Conservation (phyloP, 1,139 yeast genomes). For the Yamadazyma trypodendri region DNA sequence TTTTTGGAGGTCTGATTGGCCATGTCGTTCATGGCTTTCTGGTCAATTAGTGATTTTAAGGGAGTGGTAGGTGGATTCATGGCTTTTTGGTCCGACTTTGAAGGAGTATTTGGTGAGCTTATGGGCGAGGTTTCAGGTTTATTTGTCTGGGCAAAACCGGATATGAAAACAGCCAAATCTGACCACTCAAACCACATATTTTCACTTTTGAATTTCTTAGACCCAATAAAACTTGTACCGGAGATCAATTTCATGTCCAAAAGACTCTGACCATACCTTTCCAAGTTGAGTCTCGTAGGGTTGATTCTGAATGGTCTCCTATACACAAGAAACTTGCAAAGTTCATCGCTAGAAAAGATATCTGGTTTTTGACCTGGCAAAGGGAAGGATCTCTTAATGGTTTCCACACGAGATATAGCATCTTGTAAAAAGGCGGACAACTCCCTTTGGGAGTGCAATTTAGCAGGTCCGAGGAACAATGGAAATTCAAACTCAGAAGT, state of each 20-base stretch:
- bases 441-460: slow-evolving; percentile 19
- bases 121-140: neutral
- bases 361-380: slow-evolving; percentile 44
- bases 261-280: slow-evolving; percentile 43
- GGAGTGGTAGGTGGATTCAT: no score
- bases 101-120: slow-evolving; percentile 7
- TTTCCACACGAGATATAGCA: slow-evolving; percentile 26
- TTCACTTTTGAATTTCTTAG: slow-evolving; percentile 41
- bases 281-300: slow-evolving; percentile 40
- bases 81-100: no score
- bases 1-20: slow-evolving; percentile 27
- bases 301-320: slow-evolving; percentile 34
- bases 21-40: slow-evolving; percentile 23
- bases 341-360: slow-evolving; percentile 39
- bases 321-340: slow-evolving; percentile 29
- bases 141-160: slow-evolving; percentile 14
- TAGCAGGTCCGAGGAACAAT: slow-evolving; percentile 28
- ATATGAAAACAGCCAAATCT: slow-evolving; percentile 28
- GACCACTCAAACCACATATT: slow-evolving; percentile 53
- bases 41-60: slow-evolving; percentile 14
- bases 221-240: slow-evolving; percentile 33
- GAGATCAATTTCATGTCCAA: slow-evolving; percentile 35
- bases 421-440: slow-evolving; percentile 24
- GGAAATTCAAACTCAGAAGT: slow-evolving; percentile 29
- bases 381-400: slow-evolving; percentile 34